Base-by-base conservation (phyloP, 2,329 filamentous ascomycete genomes). In the Colletotrichum eremochloae region DNA sequence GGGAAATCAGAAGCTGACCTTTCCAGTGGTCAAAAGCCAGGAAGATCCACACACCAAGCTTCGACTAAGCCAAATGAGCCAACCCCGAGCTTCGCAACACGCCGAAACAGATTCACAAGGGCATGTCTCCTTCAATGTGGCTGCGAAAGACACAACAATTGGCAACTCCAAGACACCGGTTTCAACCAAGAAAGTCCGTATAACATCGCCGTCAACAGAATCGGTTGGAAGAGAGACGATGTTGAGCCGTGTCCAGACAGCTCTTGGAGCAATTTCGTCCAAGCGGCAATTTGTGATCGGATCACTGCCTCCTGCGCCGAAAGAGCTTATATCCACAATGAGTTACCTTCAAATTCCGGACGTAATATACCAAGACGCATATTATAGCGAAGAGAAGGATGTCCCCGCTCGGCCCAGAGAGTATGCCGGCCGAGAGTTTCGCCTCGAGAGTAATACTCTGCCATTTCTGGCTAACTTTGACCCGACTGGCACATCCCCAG, bases 391-490 rank as follows among this genome's bases (percentile, higher is more conserved):
- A 38, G 94, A 97, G 73, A 87, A 86, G 63, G 96, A 98, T 81
- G 93, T 98, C 0, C 95, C 95, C 15, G 87, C 92, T 50, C 89
- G 92, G 65, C 82, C 87, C 42, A 88, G 94, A 65, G 94, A 97
- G 81, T 98, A 97, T 82, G 96, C 93, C 8, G 96, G 96, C 4
- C 91, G 91, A 76, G 93, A 97, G 76, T 98, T 97, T 79, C 92
- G 90, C 70, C 83, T 98, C 8, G 88, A 91, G 77, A 92, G 95
- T 72, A 90, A 88, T 66, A 93, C 92, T 1, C 79, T 97, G 9
- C 94, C 93, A 0, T 97, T 91, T 81, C 88, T 98, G 2, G 93
- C 95, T 0, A 84, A 89, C 0, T 98, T 98, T 75, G 91, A 97
- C 77, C 82, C 89, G 2, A 87, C 84, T 7, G 91, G 89, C 9